A percentile compares a stretch with the other conserved stretches of the same genome.
These are phyloP conservation scores for Tanacetum coccineum DNA, from an alignment of 129 eudicot species.

Conservation along the genomic window DNA sequence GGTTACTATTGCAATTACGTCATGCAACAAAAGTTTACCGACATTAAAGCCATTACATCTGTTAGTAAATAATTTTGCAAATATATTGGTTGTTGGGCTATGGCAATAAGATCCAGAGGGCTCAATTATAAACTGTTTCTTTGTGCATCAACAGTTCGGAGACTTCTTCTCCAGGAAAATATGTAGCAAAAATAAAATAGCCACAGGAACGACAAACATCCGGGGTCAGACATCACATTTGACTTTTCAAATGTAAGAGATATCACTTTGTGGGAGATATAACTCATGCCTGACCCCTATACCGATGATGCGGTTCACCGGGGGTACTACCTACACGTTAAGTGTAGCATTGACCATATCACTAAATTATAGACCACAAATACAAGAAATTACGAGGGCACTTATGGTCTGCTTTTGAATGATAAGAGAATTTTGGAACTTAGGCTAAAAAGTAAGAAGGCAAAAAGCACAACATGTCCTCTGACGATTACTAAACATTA, in stretches of 20 bases:
- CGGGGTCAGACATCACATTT: neutral
- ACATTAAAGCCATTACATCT: neutral
- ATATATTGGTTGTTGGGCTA: neutral
- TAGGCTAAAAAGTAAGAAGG: no score
- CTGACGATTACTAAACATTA: no score
- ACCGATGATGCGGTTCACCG: neutral
- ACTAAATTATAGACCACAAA: neutral
- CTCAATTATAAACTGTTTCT: neutral
- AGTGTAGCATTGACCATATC: slow-evolving; percentile 10
- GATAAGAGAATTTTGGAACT: no score
- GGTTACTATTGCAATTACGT: no score
- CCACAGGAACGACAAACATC: no score
- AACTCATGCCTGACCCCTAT: neutral
- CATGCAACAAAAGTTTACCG: neutral
- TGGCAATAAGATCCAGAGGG: neutral
- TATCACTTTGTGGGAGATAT: neutral
- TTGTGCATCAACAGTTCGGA: neutral
- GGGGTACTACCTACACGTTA: neutral
- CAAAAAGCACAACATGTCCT: no score
- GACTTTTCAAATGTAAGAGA: slow-evolving; percentile 3
- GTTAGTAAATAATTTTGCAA: neutral
- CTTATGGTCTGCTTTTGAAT: no score
- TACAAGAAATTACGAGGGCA: neutral
- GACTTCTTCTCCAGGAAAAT: neutral
- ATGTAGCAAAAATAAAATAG: neutral